Percentiles rank a stretch among this genome's conserved stretches.
These are phyloP conservation scores for Colletotrichum sp. DNA, from an alignment of 2,329 filamentous ascomycete species.

Conservation along the genomic window DNA sequence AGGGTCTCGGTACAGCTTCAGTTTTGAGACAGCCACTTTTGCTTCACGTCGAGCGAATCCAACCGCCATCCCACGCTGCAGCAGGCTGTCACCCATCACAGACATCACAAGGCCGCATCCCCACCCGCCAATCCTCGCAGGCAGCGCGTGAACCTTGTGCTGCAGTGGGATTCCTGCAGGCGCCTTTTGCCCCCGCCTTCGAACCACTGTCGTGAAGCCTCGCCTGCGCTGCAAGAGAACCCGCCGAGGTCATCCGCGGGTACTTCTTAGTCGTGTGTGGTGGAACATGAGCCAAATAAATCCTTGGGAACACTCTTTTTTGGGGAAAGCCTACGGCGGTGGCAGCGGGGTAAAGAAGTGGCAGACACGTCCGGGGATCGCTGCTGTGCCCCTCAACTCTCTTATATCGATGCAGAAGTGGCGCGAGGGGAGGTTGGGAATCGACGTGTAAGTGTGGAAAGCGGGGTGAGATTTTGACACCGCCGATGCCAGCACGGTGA, in stretches of 20 bases:
- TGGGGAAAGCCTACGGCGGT: background rate
- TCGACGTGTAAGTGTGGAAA: background rate
- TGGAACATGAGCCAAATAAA: background rate
- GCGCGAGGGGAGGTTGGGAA: background rate
- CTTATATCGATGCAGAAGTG: background rate
- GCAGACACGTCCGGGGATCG: background rate
- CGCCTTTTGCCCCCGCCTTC: background rate
- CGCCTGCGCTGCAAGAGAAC: background rate
- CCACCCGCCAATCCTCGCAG: background rate
- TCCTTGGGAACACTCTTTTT: background rate
- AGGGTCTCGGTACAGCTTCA: background rate
- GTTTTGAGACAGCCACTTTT: background rate
- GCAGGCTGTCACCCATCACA: background rate
- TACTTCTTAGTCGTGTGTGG: background rate
- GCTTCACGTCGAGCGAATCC: background rate
- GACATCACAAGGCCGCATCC: background rate
- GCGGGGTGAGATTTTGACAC: background rate
- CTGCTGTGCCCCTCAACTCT: background rate
- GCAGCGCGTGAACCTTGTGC: background rate
- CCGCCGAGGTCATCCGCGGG: background rate
- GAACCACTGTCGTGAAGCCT: background rate
- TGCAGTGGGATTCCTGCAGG: background rate
- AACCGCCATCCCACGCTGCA: background rate
- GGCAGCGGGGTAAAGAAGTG: background rate
- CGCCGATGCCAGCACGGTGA: background rate